Conservation (phyloP, 768 basidiomycete genomes). For the Boletus subcaerulescens region DNA sequence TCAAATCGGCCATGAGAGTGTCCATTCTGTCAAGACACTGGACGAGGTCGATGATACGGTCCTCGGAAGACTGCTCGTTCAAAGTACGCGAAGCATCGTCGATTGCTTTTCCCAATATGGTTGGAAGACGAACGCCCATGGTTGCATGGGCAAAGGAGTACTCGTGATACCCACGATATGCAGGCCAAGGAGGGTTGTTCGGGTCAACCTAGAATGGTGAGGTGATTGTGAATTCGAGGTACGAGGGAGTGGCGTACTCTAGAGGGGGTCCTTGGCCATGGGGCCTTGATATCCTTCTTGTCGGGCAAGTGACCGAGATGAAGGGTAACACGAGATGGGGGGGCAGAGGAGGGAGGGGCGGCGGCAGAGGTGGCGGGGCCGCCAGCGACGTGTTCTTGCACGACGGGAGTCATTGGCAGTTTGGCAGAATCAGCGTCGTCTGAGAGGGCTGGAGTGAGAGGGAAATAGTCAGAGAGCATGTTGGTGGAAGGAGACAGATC, state of each 20-base stretch:
- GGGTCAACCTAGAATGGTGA: slow-evolving; percentile 58
- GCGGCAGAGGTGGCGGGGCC: slow-evolving; percentile 1
- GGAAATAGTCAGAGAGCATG: slow-evolving; percentile 20
- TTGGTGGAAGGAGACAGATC: background rate
- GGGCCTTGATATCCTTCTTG: slow-evolving; percentile 68
- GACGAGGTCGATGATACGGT: slow-evolving; percentile 79
- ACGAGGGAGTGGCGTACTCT: slow-evolving; percentile 38
- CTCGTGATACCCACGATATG: slow-evolving; percentile 77
- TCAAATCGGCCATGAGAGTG: slow-evolving; percentile 81
- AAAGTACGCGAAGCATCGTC: slow-evolving; percentile 88
- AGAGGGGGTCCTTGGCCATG: slow-evolving; percentile 74
- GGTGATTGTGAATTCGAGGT: background rate
- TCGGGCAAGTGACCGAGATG: slow-evolving; percentile 72
- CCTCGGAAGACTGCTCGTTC: slow-evolving; percentile 82
- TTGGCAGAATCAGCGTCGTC: slow-evolving; percentile 10
- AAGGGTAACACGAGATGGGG: slow-evolving; percentile 63
- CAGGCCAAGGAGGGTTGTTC: slow-evolving; percentile 82
- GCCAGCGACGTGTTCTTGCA: background rate
- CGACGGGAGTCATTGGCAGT: slow-evolving; percentile 4
- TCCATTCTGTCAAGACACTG: slow-evolving; percentile 89
- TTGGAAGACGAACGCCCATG: slow-evolving; percentile 94
- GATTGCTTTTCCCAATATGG: slow-evolving; percentile 93
- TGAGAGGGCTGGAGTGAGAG: slow-evolving; percentile 31
- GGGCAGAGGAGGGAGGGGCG: slow-evolving; percentile 20
- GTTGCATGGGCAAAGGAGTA: slow-evolving; percentile 89